These are phyloP conservation scores for Cichorium intybus DNA, from an alignment of 140 eudicot genomes.

Conservation along the genomic window DNA sequence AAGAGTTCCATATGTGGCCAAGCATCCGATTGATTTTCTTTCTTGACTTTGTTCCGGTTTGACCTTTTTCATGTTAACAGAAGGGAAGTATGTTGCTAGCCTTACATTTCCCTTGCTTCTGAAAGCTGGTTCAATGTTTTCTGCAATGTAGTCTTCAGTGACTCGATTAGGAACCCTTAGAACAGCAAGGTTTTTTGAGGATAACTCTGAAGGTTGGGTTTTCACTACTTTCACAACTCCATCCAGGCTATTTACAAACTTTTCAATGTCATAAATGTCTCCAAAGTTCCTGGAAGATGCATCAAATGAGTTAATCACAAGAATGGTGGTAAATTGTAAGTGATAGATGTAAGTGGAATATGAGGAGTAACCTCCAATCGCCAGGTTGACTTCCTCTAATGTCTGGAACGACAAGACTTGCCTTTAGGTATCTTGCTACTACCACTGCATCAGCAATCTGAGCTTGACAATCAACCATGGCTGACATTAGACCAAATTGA, in stretches of 20 bases:
- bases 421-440: conserved; percentile 78
- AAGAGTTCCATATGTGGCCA: conserved; percentile 80
- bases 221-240: conserved; percentile 84
- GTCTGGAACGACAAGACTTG: conserved; percentile 95
- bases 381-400: conserved; percentile 90
- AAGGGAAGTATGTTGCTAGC: conserved; percentile 86
- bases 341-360: background rate
- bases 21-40: conserved; percentile 63
- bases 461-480: conserved; percentile 5
- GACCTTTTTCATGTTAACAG: conserved; percentile 78
- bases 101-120: conserved; percentile 72
- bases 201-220: conserved; percentile 47
- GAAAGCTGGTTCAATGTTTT: conserved; percentile 58
- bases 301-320: background rate
- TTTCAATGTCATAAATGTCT: conserved; percentile 81
- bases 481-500: background rate
- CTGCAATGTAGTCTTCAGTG: conserved; percentile 58
- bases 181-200: conserved; percentile 68
- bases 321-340: background rate
- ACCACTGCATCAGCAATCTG: conserved; percentile 95
- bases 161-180: conserved; percentile 86
- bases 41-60: conserved; percentile 35
- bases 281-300: conserved; percentile 66
- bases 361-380: conserved; percentile 51
- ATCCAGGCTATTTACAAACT: conserved; percentile 67